Conservation (phyloP, 306 rosid species). For the Delonix regia region DNA sequence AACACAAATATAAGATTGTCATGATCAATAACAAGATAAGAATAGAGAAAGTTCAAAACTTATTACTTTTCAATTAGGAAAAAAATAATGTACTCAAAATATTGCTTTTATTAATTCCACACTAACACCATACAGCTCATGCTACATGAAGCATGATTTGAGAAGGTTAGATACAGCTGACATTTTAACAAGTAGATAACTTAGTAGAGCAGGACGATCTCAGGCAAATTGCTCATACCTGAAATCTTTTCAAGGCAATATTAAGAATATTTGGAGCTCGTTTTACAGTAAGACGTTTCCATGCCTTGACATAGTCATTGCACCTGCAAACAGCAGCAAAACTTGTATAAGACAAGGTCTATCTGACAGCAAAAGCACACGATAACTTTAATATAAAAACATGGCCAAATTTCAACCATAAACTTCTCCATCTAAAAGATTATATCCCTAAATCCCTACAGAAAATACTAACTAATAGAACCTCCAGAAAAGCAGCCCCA, state of each 20-base stretch:
- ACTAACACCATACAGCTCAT: neutral
- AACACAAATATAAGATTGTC: conserved; percentile 1
- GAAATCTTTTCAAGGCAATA: conserved; percentile 81
- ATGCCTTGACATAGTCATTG: conserved; percentile 87
- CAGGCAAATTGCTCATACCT: conserved; percentile 47
- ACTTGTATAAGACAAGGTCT: neutral
- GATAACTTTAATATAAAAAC: neutral
- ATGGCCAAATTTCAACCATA: neutral
- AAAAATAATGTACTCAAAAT: neutral
- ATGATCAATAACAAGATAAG: neutral
- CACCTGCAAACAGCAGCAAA: conserved; percentile 53
- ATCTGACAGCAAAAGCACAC: neutral
- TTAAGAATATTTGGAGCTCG: conserved; percentile 76
- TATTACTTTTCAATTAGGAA: neutral
- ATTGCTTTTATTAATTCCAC: neutral
- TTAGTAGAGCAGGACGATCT: neutral
- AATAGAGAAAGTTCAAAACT: conserved; percentile 9
- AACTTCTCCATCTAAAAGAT: neutral
- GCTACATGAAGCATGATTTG: neutral
- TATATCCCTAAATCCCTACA: neutral
- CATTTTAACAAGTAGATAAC: neutral
- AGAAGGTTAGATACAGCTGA: neutral
- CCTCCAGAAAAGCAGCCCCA: neutral
- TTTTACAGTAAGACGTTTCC: conserved; percentile 77
- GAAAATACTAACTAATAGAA: neutral